These are phyloP conservation scores for Phytophthora tubulina DNA, from an alignment of 352 stramenopile genomes.

Conservation along the genomic window DNA sequence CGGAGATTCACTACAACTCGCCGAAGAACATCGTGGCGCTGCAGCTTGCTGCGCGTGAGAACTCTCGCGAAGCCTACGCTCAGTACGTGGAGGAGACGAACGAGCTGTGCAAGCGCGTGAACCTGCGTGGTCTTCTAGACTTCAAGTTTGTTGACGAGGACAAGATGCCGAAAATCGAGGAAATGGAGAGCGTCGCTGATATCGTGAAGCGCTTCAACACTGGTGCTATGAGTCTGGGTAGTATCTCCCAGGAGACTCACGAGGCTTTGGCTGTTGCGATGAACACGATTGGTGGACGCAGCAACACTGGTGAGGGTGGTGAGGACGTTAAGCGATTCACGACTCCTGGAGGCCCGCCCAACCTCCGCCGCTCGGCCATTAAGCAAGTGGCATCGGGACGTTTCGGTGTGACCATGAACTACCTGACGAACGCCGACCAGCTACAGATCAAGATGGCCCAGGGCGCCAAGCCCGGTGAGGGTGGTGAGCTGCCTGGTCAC, in stretches of 20 bases:
- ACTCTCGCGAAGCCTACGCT: slow-evolving; percentile 94
- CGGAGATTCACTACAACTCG: slow-evolving; percentile 97
- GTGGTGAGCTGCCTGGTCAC: slow-evolving; percentile 96
- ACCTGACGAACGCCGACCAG: slow-evolving; percentile 97
- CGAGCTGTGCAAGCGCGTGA: slow-evolving; percentile 88
- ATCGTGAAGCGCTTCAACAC: slow-evolving; percentile 98
- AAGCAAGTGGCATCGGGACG: slow-evolving; percentile 96
- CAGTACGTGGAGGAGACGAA: slow-evolving; percentile 94
- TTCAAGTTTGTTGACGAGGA: slow-evolving; percentile 94
- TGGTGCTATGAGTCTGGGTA: slow-evolving; percentile 96
- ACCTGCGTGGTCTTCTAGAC: slow-evolving; percentile 94
- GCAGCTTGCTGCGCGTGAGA: slow-evolving; percentile 93
- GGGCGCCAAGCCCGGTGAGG: slow-evolving; percentile 97
- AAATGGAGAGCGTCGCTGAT: slow-evolving; percentile 93
- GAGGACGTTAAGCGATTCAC: slow-evolving; percentile 91
- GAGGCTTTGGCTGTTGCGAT: slow-evolving; percentile 96
- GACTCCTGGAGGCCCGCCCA: slow-evolving; percentile 49
- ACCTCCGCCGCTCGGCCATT: slow-evolving; percentile 91
- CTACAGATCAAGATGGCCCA: slow-evolving; percentile 99
- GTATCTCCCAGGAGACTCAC: slow-evolving; percentile 96
- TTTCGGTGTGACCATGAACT: slow-evolving; percentile 97
- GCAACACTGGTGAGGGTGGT: slow-evolving; percentile 97
- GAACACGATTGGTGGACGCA: slow-evolving; percentile 94
- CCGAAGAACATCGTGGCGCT: slow-evolving; percentile 95
- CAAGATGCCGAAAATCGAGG: slow-evolving; percentile 89